Conservation (phyloP, 2,329 filamentous ascomycete species). For the Bipolaris cookei region DNA sequence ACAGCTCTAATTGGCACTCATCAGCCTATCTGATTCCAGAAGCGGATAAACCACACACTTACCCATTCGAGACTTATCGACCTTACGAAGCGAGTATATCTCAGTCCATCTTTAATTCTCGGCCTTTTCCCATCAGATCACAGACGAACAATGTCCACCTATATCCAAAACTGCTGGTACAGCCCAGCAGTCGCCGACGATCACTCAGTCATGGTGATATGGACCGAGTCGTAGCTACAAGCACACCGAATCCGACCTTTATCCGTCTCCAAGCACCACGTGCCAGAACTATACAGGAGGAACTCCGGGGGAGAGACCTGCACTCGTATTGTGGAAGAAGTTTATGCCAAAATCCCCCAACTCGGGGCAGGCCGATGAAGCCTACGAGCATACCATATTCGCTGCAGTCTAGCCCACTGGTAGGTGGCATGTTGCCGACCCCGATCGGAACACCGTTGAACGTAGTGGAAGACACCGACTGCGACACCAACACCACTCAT, state of each 20-base stretch:
- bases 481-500: background rate
- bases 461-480: background rate
- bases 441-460: slow-evolving; percentile 25
- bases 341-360: slow-evolving; percentile 13
- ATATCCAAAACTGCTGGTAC: slow-evolving; percentile 9
- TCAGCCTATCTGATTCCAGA: slow-evolving; percentile 20
- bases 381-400: slow-evolving; percentile 15
- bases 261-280: slow-evolving; percentile 31
- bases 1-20: slow-evolving; percentile 15
- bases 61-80: slow-evolving; percentile 25
- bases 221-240: slow-evolving; percentile 16
- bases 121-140: slow-evolving; percentile 12
- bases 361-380: slow-evolving; percentile 6
- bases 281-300: slow-evolving; percentile 10
- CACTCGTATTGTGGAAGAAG: slow-evolving; percentile 10
- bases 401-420: slow-evolving; percentile 1
- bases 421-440: slow-evolving; percentile 16
- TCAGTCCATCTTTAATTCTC: slow-evolving; percentile 3
- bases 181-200: slow-evolving; percentile 30
- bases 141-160: slow-evolving; percentile 12
- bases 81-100: slow-evolving; percentile 1
- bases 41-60: slow-evolving; percentile 23
- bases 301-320: slow-evolving; percentile 6
- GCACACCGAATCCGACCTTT: slow-evolving; percentile 30
- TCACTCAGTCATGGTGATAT: slow-evolving; percentile 38